phyloP scores from a whole-genome alignment of 148 eudicot genomes.

The Heliamphora exappendiculata region DNA sequence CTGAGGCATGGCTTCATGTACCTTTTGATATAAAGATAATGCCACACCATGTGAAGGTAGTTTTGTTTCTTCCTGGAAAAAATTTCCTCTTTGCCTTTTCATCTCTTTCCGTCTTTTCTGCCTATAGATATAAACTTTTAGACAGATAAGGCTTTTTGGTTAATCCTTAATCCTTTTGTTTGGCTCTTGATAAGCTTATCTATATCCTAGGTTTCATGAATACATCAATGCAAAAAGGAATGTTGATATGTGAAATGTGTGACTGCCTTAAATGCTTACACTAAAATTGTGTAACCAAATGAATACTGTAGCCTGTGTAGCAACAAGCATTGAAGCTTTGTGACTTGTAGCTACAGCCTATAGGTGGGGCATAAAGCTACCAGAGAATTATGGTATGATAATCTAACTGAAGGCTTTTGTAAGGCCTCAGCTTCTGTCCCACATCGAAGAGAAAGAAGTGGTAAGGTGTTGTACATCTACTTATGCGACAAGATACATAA shows the following conservation, averaged over 20 bases:
- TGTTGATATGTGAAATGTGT: not conserved
- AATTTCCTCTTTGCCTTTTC: not conserved
- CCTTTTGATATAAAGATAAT: constrained; percentile 91
- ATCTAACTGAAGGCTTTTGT: no score
- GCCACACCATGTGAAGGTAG: constrained; percentile 98
- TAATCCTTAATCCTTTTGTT: not conserved
- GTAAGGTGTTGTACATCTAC: no score
- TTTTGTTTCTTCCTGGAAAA: constrained; percentile 6
- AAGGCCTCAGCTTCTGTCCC: no score
- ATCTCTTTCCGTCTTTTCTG: not conserved
- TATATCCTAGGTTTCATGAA: not conserved
- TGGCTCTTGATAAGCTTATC: not conserved
- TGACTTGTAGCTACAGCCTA: no score
- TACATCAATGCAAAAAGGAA: not conserved
- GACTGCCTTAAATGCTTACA: not conserved
- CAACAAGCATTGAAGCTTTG: no score
- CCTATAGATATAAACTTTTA: not conserved
- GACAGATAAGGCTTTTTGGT: not conserved
- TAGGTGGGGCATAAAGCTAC: no score
- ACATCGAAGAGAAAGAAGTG: no score
- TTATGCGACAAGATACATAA: no score
- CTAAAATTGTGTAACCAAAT: no score
- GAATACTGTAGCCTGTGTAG: no score
- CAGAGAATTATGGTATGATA: no score
- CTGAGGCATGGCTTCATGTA: constrained; percentile 89